These are phyloP conservation scores for Citrus cavaleriei DNA, from an alignment of 345 rosid genomes.

Conservation along the genomic window DNA sequence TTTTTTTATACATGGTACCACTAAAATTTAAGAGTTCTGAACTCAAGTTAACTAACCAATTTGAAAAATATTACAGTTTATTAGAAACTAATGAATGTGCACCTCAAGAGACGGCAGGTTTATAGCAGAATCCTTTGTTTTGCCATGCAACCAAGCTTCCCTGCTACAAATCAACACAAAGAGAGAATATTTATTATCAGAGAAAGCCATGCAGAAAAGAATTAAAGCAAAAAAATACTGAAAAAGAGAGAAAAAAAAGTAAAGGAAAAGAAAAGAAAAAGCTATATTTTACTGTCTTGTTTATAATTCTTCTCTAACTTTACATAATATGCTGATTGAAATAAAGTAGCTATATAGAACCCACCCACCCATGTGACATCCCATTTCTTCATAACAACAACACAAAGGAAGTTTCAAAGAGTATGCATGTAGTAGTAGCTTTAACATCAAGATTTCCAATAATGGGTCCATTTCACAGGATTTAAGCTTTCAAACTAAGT, in stretches of 20 bases:
- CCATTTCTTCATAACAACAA: slow-evolving; percentile 29
- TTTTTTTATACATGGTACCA: slow-evolving; percentile 17
- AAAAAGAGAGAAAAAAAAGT: slow-evolving; percentile 9
- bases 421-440: slow-evolving; percentile 14
- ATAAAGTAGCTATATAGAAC: slow-evolving; percentile 19
- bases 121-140: slow-evolving; percentile 57
- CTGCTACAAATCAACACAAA: slow-evolving; percentile 50
- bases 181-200: slow-evolving; percentile 45
- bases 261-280: slow-evolving; percentile 26
- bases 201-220: slow-evolving; percentile 56
- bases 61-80: not conserved
- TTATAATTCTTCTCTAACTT: slow-evolving; percentile 26
- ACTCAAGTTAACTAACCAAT: not conserved
- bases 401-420: slow-evolving; percentile 30
- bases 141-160: slow-evolving; percentile 93
- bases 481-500: slow-evolving; percentile 44
- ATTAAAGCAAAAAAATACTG: slow-evolving; percentile 24
- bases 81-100: slow-evolving; percentile 9
- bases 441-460: slow-evolving; percentile 42
- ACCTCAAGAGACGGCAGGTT: slow-evolving; percentile 74
- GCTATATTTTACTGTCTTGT: slow-evolving; percentile 39
- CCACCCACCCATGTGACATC: slow-evolving; percentile 43
- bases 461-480: slow-evolving; percentile 35
- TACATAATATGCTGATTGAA: slow-evolving; percentile 24
- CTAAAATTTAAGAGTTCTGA: not conserved